Percentiles rank a stretch among this genome's conserved stretches.
phyloP scores from a whole-genome alignment of 495 filamentous ascomycete genomes.

The Trichoderma virens region DNA sequence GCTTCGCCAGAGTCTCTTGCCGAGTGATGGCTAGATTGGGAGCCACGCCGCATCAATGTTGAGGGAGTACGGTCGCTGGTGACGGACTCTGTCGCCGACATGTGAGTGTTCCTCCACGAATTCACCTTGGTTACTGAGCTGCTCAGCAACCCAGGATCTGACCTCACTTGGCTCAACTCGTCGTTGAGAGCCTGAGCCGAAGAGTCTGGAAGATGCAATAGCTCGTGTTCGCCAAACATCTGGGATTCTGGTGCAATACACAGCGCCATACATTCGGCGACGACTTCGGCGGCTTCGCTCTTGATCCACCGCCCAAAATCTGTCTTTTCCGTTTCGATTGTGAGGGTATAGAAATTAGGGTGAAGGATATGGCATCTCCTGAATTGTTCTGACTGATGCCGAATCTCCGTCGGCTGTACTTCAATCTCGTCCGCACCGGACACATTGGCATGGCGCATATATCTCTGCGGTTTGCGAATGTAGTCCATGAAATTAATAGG shows the following conservation, averaged over 20 bases:
- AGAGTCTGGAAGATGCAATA: neutral
- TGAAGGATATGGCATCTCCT: conserved; percentile 60
- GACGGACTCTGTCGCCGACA: conserved; percentile 38
- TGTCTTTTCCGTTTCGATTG: conserved; percentile 61
- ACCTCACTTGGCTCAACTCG: conserved; percentile 2
- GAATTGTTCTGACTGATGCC: conserved; percentile 58
- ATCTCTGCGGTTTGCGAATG: conserved; percentile 66
- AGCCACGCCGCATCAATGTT: conserved; percentile 24
- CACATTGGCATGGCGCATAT: conserved; percentile 54
- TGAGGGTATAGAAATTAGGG: conserved; percentile 64
- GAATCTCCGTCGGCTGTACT: conserved; percentile 61
- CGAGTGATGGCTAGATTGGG: conserved; percentile 34
- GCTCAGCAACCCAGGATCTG: conserved; percentile 28
- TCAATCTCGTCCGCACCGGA: conserved; percentile 60
- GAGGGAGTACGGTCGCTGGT: conserved; percentile 27
- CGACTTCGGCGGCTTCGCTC: conserved; percentile 62
- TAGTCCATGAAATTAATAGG: conserved; percentile 74
- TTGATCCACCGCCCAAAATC: conserved; percentile 65
- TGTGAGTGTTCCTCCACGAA: conserved; percentile 9
- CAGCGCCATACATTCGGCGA: conserved; percentile 58
- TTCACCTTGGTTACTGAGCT: conserved; percentile 18
- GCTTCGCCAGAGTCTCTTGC: conserved; percentile 32
- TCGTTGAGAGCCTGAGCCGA: conserved; percentile 3
- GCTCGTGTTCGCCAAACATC: conserved; percentile 10
- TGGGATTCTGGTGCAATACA: conserved; percentile 20